phyloP scores from a whole-genome alignment of 176 grass and related monocot species.

The Oryza meridionalis region DNA sequence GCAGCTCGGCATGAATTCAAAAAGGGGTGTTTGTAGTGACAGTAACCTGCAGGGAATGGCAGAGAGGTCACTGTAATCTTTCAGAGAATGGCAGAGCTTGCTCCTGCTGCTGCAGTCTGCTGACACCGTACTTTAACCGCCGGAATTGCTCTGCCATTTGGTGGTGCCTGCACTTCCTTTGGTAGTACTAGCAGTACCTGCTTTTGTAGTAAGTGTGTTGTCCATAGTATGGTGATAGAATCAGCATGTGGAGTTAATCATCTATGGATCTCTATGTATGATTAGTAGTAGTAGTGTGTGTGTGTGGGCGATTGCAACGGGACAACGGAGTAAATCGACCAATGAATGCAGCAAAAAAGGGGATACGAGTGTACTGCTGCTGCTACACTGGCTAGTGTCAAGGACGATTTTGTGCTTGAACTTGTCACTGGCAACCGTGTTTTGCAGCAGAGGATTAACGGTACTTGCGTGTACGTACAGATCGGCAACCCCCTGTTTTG shows the following conservation, averaged over 20 bases:
- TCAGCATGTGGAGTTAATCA: slow-evolving; percentile 9
- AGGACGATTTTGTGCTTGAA: slow-evolving; percentile 13
- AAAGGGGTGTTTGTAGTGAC: background rate
- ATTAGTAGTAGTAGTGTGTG: background rate
- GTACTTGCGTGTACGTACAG: background rate
- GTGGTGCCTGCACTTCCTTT: background rate
- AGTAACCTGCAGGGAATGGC: background rate
- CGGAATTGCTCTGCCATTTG: slow-evolving; percentile 1
- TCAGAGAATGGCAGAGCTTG: background rate
- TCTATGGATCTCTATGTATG: background rate
- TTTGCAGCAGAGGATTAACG: background rate
- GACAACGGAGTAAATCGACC: slow-evolving; percentile 10
- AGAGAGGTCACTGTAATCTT: slow-evolving; percentile 6
- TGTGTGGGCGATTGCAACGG: background rate
- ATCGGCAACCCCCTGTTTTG: background rate
- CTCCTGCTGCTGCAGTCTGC: background rate
- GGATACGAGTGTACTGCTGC: background rate
- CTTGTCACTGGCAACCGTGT: background rate
- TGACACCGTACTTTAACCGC: background rate
- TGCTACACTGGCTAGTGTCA: background rate
- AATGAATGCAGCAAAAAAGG: slow-evolving; percentile 3
- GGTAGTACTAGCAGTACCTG: background rate
- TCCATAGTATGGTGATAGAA: background rate
- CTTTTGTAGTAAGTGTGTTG: background rate
- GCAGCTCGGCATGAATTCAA: slow-evolving; percentile 14